Evolutionary conservation across 1,284 basidiomycete genomes (phyloP).

Genomic region (Xerocomus nothofagi): DNA sequence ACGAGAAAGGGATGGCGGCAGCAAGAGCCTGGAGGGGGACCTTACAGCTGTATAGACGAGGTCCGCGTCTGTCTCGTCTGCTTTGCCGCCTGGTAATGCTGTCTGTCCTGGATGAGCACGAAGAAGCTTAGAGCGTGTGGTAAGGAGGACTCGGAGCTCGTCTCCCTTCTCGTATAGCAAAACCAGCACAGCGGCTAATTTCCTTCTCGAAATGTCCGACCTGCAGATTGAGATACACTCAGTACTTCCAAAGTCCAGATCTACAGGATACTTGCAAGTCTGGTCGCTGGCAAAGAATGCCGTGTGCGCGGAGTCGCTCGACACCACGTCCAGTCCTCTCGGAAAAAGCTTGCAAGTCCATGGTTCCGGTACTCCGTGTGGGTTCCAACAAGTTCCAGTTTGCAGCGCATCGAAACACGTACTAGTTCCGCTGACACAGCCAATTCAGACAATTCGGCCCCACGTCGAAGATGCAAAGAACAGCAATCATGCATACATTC

Average conservation of each 20-base stretch:
- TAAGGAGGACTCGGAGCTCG: constrained; percentile 73
- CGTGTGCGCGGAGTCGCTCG: constrained; percentile 41
- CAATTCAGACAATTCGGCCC: neutral
- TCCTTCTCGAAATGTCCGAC: constrained; percentile 45
- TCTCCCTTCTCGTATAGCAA: constrained; percentile 70
- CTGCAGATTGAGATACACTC: constrained; percentile 32
- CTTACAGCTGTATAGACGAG: constrained; percentile 74
- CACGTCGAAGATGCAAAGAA: neutral
- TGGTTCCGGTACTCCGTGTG: neutral
- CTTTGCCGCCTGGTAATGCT: constrained; percentile 82
- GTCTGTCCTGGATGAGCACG: constrained; percentile 79
- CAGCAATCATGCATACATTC: constrained; percentile 12
- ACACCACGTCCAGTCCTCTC: constrained; percentile 40
- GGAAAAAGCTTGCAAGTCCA: constrained; percentile 31
- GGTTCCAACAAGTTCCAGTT: neutral
- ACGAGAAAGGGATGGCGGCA: neutral
- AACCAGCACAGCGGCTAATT: constrained; percentile 75
- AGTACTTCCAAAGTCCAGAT: neutral
- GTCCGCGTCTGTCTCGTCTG: constrained; percentile 65
- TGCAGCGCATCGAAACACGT: too few relatives aligned
- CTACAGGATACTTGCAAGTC: constrained; percentile 51
- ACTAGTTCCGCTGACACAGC: neutral
- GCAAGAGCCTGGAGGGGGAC: neutral
- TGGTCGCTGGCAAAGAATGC: constrained; percentile 36
- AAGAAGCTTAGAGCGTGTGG: constrained; percentile 77